These are phyloP conservation scores for Nitzschia putrida DNA, from an alignment of 108 stramenopile genomes.

Conservation along the genomic window DNA sequence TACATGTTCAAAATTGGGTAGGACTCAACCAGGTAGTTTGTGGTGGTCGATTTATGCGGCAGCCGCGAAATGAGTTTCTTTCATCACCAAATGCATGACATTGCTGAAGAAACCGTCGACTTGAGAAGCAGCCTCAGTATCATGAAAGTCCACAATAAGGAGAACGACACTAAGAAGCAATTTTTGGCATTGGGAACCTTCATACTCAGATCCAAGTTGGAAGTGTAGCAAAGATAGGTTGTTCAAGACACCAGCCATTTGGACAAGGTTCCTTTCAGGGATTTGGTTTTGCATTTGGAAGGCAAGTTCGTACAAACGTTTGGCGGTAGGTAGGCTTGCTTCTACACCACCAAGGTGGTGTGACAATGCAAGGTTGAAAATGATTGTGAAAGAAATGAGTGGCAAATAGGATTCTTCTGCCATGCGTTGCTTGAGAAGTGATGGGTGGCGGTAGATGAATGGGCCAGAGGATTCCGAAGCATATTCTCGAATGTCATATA, in stretches of 20 bases:
- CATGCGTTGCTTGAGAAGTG: neutral
- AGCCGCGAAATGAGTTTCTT: neutral
- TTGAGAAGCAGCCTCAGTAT: neutral
- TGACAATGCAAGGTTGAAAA: constrained; percentile 15
- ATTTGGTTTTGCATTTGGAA: constrained; percentile 6
- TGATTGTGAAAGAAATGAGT: constrained; percentile 7
- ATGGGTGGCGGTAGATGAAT: constrained; percentile 8
- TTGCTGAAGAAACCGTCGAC: constrained; percentile 16
- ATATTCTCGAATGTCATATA: neutral
- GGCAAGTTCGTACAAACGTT: constrained; percentile 20
- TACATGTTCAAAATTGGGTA: neutral
- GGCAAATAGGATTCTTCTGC: neutral
- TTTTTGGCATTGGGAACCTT: constrained; percentile 7
- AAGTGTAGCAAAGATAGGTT: constrained; percentile 11
- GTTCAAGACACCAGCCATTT: constrained; percentile 11
- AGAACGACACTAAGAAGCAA: constrained; percentile 7
- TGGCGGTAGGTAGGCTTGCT: neutral
- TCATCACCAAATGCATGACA: constrained; percentile 8
- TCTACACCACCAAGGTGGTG: neutral
- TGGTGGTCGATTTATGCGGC: constrained; percentile 1
- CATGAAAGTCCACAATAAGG: constrained; percentile 1
- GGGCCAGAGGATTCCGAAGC: neutral
- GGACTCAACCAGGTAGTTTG: no score
- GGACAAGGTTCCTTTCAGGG: constrained; percentile 10
- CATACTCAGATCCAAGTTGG: neutral